Evolutionary conservation across 2,329 filamentous ascomycete genomes (phyloP).

Genomic region (Aspergillus sp.): DNA sequence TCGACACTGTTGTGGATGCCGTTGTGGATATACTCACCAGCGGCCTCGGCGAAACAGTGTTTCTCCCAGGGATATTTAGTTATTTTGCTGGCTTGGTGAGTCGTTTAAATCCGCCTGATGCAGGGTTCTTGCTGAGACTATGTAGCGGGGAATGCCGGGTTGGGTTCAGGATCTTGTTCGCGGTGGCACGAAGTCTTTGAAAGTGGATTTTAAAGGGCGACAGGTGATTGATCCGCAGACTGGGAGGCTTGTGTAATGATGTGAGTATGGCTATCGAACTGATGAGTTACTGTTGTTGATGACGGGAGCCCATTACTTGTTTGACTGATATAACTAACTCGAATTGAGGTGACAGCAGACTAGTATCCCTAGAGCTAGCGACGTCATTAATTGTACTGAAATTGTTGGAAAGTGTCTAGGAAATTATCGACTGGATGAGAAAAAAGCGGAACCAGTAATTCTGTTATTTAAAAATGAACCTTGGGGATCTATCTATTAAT

Average conservation of each 20-base stretch:
- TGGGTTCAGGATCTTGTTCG: conserved; percentile 20
- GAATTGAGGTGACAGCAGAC: no score
- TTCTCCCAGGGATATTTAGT: conserved; percentile 20
- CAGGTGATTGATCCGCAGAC: conserved; percentile 20
- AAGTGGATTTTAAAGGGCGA: conserved; percentile 22
- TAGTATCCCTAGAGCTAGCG: no score
- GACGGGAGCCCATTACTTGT: no score
- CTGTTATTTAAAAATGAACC: no score
- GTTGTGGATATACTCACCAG: conserved; percentile 23
- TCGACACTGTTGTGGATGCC: conserved; percentile 24
- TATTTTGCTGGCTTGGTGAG: conserved; percentile 24
- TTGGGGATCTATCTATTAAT: no score
- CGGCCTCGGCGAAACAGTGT: conserved; percentile 18
- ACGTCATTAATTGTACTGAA: no score
- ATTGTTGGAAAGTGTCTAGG: no score
- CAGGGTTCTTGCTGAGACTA: neutral
- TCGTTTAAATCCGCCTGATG: neutral
- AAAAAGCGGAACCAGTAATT: no score
- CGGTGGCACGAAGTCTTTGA: conserved; percentile 14
- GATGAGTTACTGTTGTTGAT: no score
- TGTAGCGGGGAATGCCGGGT: conserved; percentile 18
- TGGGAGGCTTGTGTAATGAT: conserved; percentile 9
- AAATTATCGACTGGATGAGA: no score
- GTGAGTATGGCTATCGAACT: no score
- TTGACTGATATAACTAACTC: no score